These are phyloP conservation scores for Arabidopsis thaliana DNA, from an alignment of 345 rosid genomes.

Conservation along the genomic window DNA sequence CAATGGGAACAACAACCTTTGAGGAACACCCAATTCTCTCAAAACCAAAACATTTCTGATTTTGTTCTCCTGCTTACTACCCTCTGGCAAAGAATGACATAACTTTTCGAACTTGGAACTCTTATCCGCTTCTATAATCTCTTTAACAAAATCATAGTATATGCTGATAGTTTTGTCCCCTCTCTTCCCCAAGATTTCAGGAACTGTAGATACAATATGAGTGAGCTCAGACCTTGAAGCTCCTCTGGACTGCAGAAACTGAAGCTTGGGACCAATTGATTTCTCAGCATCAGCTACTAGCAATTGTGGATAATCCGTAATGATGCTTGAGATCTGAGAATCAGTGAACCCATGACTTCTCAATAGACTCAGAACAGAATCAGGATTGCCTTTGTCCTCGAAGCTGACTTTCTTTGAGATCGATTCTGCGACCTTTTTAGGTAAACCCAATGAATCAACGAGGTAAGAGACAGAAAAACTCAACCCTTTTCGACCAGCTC, in stretches of 20 bases:
- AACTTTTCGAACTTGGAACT: background rate
- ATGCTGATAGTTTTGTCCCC: background rate
- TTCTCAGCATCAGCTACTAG: conserved; percentile 31
- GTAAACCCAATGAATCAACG: conserved; percentile 31
- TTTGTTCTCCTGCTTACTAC: background rate
- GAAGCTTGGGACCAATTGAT: conserved; percentile 42
- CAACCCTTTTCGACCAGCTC: background rate
- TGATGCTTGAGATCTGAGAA: conserved; percentile 36
- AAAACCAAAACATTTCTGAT: conserved; percentile 22
- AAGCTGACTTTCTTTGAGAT: conserved; percentile 8
- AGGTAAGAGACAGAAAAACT: conserved; percentile 9
- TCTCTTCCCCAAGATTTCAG: conserved; percentile 29
- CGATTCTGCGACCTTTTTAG: conserved; percentile 18
- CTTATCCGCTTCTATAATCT: background rate
- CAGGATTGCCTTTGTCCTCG: background rate
- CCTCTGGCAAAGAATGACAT: background rate
- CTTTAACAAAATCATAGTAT: conserved; percentile 20
- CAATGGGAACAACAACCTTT: conserved; percentile 1
- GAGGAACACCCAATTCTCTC: conserved; percentile 41
- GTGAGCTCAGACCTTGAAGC: conserved; percentile 4
- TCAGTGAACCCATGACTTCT: conserved; percentile 33
- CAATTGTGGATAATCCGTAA: conserved; percentile 4
- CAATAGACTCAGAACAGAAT: conserved; percentile 27
- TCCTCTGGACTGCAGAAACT: conserved; percentile 22
- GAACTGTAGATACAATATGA: background rate